phyloP scores from a whole-genome alignment of 2,329 filamentous ascomycete species.

The Passalora sequoiae region DNA sequence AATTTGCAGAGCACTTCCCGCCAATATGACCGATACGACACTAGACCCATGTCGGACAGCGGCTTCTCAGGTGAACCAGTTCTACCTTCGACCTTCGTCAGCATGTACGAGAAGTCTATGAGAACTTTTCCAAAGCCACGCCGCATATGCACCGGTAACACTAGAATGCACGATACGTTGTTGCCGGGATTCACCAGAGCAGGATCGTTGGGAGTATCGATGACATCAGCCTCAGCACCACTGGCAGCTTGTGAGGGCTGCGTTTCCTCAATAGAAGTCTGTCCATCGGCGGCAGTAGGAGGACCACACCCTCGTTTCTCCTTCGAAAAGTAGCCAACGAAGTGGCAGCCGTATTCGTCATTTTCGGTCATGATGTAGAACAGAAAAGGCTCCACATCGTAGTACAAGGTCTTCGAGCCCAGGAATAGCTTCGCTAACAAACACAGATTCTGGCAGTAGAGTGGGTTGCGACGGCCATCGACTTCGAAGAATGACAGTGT shows the following conservation, averaged over 20 bases:
- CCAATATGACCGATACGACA: conserved; percentile 98
- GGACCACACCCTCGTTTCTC: conserved; percentile 64
- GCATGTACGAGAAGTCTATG: conserved; percentile 96
- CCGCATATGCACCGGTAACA: conserved; percentile 90
- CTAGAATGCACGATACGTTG: conserved; percentile 96
- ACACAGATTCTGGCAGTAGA: conserved; percentile 98
- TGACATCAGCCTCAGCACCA: conserved; percentile 10
- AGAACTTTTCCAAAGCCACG: conserved; percentile 95
- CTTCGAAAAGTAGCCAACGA: conserved; percentile 99
- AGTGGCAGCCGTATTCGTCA: conserved; percentile 85
- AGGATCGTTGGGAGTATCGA: conserved; percentile 26
- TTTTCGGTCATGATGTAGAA: conserved; percentile 98
- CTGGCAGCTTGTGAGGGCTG: conserved; percentile 1
- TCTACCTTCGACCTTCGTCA: conserved; percentile 88
- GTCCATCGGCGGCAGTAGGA: conserved; percentile 64
- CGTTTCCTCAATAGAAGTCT: conserved; percentile 25
- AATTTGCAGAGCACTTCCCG: conserved; percentile 81
- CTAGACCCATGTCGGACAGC: conserved; percentile 92
- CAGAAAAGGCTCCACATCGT: conserved; percentile 93
- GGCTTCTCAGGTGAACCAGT: conserved; percentile 96
- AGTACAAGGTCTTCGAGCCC: conserved; percentile 97
- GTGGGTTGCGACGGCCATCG: conserved; percentile 90
- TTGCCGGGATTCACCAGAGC: conserved; percentile 49
- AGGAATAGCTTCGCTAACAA: conserved; percentile 93
- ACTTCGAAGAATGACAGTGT: conserved; percentile 84